These are phyloP conservation scores for Dothideomycetidae sp. DNA, from an alignment of 2,329 filamentous ascomycete species.

Conservation along the genomic window DNA sequence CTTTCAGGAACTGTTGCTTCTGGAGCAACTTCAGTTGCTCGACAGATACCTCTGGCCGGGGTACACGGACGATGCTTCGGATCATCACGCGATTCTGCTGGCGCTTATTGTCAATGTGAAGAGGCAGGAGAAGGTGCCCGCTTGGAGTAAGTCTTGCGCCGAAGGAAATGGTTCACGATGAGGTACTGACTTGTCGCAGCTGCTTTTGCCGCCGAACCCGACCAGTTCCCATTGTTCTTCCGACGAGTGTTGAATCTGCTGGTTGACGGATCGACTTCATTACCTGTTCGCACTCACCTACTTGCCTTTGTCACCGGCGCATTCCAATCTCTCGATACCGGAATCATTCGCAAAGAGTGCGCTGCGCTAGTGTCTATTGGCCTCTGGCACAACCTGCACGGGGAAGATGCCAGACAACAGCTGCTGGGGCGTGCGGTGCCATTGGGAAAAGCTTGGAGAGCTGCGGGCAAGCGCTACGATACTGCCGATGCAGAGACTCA, in stretches of 20 bases:
- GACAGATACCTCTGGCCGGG: conserved; percentile 94
- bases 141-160: conserved; percentile 50
- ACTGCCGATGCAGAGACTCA: conserved; percentile 68
- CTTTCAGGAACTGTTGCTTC: conserved; percentile 59
- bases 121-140: conserved; percentile 68
- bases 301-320: conserved; percentile 79
- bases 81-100: conserved; percentile 80
- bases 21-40: conserved; percentile 82
- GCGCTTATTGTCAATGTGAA: conserved; percentile 79
- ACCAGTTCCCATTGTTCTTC: conserved; percentile 80
- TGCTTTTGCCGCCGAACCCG: conserved; percentile 60
- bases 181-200: conserved; percentile 33
- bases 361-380: conserved; percentile 87
- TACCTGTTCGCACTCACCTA: conserved; percentile 54
- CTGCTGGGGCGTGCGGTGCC: conserved; percentile 60
- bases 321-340: conserved; percentile 85
- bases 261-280: conserved; percentile 38
- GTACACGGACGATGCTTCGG: conserved; percentile 75
- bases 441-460: conserved; percentile 80
- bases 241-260: conserved; percentile 78
- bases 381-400: conserved; percentile 86
- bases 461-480: conserved; percentile 72
- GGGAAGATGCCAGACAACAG: conserved; percentile 56
- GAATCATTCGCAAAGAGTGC: conserved; percentile 86
- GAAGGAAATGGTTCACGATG: no score